phyloP scores from a whole-genome alignment of 306 rosid genomes.

The Cucumis sativus region Cucumber_9930_V3 NC_026656.2:20120501-20121000 shows the following conservation, averaged over 20 bases:
- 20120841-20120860: background rate
- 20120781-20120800: background rate
- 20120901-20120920: background rate
- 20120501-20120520: background rate
- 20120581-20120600: too few relatives aligned
- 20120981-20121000: background rate
- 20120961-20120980: background rate
- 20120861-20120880: background rate
- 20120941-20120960: background rate
- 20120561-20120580: too few relatives aligned
- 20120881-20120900: background rate
- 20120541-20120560: too few relatives aligned
- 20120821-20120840: background rate
- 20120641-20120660: too few relatives aligned
- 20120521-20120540: too few relatives aligned
- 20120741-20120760: background rate
- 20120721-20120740: background rate
- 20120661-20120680: background rate
- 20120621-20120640: too few relatives aligned
- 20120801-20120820: background rate
- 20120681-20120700: background rate
- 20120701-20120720: background rate
- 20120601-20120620: too few relatives aligned
- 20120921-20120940: background rate
- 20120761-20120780: background rate